These are phyloP conservation scores for Xylaria digitata DNA, from an alignment of 2,329 filamentous ascomycete genomes.

Conservation along the genomic window DNA sequence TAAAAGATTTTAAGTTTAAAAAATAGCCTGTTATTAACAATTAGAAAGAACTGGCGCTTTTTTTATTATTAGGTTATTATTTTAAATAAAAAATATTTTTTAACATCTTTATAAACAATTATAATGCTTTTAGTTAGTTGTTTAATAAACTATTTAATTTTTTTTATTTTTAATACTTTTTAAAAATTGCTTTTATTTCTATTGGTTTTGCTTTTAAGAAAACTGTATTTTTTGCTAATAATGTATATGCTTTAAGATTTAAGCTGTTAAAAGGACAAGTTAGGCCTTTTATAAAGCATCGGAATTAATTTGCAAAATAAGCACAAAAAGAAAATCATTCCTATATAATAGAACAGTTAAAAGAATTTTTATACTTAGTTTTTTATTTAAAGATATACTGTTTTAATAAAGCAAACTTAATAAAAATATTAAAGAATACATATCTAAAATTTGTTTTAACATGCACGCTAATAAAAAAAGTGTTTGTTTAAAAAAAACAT, in stretches of 20 bases:
- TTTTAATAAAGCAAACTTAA: neutral
- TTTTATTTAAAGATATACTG: constrained; percentile 10
- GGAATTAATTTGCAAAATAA: neutral
- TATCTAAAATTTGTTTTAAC: neutral
- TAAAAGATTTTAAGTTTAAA: too few species aligned
- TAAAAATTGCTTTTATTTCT: constrained; percentile 1
- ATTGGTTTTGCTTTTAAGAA: neutral
- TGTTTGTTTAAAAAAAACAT: neutral
- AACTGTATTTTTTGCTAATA: neutral
- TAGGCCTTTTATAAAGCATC: neutral
- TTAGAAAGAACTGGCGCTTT: too few species aligned
- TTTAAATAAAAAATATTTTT: too few species aligned
- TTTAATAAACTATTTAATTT: too few species aligned
- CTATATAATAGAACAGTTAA: neutral
- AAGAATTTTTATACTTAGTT: constrained; percentile 11
- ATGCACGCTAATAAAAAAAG: neutral
- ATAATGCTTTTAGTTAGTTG: too few species aligned
- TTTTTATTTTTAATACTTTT: neutral
- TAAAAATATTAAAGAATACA: neutral
- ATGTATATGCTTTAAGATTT: constrained; percentile 3
- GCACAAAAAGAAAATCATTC: neutral
- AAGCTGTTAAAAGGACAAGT: neutral
- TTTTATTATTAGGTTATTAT: too few species aligned
- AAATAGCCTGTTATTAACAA: too few species aligned
- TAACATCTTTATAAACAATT: too few species aligned